Percentiles rank a stretch among this genome's conserved stretches.
These are phyloP conservation scores for Heritiera fomes DNA, from an alignment of 345 rosid species.

Conservation along the genomic window DNA sequence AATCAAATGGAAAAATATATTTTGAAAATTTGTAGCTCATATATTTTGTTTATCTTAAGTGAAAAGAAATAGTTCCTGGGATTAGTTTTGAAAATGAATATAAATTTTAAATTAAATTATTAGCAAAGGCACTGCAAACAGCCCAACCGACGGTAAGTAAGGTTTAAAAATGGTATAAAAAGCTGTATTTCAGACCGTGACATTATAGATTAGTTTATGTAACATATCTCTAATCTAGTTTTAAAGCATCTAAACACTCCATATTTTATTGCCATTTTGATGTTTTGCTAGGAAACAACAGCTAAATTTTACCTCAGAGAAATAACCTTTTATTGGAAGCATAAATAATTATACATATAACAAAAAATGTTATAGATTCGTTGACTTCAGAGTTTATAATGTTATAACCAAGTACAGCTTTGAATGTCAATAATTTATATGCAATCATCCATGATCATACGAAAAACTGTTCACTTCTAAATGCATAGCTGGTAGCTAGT, in stretches of 20 bases:
- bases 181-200: too few species aligned
- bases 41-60: too few species aligned
- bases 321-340: neutral
- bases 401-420: neutral
- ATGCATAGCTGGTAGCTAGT: neutral
- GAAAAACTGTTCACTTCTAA: neutral
- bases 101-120: too few species aligned
- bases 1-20: too few species aligned
- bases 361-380: neutral
- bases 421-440: neutral
- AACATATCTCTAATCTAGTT: slow-evolving; percentile 15
- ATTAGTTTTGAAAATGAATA: too few species aligned
- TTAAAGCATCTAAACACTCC: slow-evolving; percentile 25
- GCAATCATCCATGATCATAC: neutral
- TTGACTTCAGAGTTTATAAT: neutral
- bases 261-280: neutral
- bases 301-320: neutral
- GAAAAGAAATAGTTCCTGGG: too few species aligned
- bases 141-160: too few species aligned
- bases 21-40: too few species aligned
- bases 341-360: neutral
- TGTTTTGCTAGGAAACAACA: slow-evolving; percentile 9
- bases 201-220: neutral
- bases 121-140: too few species aligned
- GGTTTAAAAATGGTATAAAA: too few species aligned